These are phyloP conservation scores for Metrosideros polymorpha DNA, from an alignment of 441 rosid genomes.

Conservation along the genomic window DNA sequence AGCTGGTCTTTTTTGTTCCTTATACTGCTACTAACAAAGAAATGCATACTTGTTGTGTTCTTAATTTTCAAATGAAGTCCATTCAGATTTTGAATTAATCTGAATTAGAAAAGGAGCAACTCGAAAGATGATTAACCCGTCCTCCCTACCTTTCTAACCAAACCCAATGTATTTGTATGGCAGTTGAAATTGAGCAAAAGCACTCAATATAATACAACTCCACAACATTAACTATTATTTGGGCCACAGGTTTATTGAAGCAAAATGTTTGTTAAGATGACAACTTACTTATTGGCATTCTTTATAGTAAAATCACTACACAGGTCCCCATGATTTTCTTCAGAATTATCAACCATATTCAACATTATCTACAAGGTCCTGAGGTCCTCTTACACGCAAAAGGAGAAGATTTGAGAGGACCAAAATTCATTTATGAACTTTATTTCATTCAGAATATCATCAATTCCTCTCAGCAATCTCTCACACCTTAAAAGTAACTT, in stretches of 20 bases:
- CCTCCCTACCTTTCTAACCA: not conserved
- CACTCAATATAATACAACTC: not conserved
- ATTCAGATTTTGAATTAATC: not conserved
- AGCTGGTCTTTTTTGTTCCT: not conserved
- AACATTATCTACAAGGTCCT: not conserved
- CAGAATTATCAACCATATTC: not conserved
- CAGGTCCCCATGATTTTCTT: not conserved
- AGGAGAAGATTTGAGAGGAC: not conserved
- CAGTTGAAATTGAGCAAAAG: not conserved
- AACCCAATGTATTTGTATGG: not conserved
- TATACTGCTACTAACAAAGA: not conserved
- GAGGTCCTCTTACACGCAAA: not conserved
- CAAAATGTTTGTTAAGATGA: not conserved
- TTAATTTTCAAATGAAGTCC: not conserved
- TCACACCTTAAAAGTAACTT: not conserved
- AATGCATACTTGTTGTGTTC: not conserved
- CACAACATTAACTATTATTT: not conserved
- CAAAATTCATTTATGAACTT: not conserved
- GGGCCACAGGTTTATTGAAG: not conserved
- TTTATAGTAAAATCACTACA: not conserved
- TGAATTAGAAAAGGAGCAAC: not conserved
- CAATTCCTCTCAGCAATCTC: not conserved
- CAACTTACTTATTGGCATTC: not conserved
- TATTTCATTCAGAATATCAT: not conserved
- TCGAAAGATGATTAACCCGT: not conserved